Evolutionary conservation across 352 stramenopile genomes (phyloP), one percentile per base, ranked within the genome.

Genomic region (Globisporangium ultimum): DNA sequence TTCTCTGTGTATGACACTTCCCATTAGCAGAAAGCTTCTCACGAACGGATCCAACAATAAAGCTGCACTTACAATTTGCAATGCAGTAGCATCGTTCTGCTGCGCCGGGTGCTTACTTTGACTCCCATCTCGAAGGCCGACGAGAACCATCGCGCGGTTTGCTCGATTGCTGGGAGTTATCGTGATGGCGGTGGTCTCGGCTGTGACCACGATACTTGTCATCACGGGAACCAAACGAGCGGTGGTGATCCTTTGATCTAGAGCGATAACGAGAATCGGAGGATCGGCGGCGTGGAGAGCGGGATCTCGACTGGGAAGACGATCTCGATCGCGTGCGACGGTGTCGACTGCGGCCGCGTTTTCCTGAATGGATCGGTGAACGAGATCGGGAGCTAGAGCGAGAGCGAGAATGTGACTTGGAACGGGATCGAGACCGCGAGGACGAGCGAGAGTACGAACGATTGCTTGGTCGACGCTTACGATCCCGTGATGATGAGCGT

Each of bases 261-360:
- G 59, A 65, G 41, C 43, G 57, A n/a, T 40, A 49, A 17, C 53
- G 60, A 36, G 53, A 60, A 22, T 17, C 51, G 15, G 53, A 60
- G 12, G 41, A 52, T 32, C 24, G 24, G 13, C 60, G 60, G 0
- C 53, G 59, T 18, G 42, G 48, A 10, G 74, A 82, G 12, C 68
- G 69, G 11, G 72, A 76, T 57, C 66, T 76, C 20, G 68, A 78
- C 43, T 42, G 49, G 15, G 71, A 78, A 47, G 69, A 72, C 32
- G 74, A 84, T 21, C 66, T 71, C 18, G 60, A 76, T 41, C 67
- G 55, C 20, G 71, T 74, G 22, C 66, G 63, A 15, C 63, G 76
- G 45, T 49, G 71, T 28, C 60, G 69, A 57, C 54, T 63, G 21
- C 59, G 61, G 20, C 55, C 64, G 50, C 32, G 64, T 63, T 38